Evolutionary conservation across 1,284 basidiomycete genomes (phyloP).

Genomic region (Sporisorium sorghi): DNA sequence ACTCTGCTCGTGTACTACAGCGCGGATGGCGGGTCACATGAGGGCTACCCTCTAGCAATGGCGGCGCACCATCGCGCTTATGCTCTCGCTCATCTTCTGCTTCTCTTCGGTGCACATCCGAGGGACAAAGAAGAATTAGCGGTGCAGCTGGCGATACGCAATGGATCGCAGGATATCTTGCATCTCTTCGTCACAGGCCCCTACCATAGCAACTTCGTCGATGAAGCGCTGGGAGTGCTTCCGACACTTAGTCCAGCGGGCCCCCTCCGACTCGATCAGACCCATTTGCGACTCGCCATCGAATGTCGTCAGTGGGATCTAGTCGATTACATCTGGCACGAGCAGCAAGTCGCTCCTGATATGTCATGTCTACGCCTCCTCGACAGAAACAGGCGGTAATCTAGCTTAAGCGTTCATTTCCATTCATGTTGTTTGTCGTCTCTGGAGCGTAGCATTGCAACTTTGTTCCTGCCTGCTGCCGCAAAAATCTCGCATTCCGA

Average conservation of each 20-base stretch:
- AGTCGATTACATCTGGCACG: slow-evolving; percentile 47
- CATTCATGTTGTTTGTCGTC: no score
- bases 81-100: slow-evolving; percentile 26
- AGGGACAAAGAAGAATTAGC: slow-evolving; percentile 35
- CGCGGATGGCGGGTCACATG: slow-evolving; percentile 34
- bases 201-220: background rate
- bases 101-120: slow-evolving; percentile 34
- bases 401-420: no score
- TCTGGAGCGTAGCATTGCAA: no score
- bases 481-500: no score
- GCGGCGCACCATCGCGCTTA: slow-evolving; percentile 31
- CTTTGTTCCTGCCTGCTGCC: no score
- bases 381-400: no score
- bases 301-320: slow-evolving; percentile 24
- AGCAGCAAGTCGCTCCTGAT: slow-evolving; percentile 33
- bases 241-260: background rate
- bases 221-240: background rate
- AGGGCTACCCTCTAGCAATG: slow-evolving; percentile 46
- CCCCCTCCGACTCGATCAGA: slow-evolving; percentile 12
- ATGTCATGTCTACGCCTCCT: slow-evolving; percentile 35
- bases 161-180: slow-evolving; percentile 19
- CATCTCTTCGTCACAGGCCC: slow-evolving; percentile 20
- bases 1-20: slow-evolving; percentile 17
- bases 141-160: slow-evolving; percentile 38
- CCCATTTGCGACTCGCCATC: slow-evolving; percentile 31